Conservation (phyloP, 768 basidiomycete genomes). For the Dendrothele bispora region DNA sequence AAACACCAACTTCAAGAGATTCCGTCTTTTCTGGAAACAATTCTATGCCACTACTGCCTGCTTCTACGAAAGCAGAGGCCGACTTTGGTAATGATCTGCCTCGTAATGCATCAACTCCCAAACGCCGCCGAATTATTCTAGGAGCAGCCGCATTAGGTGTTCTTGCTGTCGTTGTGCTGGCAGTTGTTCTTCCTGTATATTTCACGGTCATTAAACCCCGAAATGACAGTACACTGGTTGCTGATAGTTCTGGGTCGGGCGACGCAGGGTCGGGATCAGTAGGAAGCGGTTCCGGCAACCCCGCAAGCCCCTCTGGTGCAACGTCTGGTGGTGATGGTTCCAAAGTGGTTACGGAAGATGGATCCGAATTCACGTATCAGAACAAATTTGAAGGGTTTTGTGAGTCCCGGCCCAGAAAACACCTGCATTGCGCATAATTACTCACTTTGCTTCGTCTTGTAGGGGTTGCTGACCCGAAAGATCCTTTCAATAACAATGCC, state of each 20-base stretch:
- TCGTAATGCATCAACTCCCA: slow-evolving; percentile 2
- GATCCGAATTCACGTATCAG: slow-evolving; percentile 70
- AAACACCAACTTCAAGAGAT: not conserved
- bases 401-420: too few relatives aligned
- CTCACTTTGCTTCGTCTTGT: not conserved
- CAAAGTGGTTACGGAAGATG: slow-evolving; percentile 60
- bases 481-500: slow-evolving; percentile 77
- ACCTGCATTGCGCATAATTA: slow-evolving; percentile 11
- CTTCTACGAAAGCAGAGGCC: slow-evolving; percentile 14
- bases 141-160: slow-evolving; percentile 34
- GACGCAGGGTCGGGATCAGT: slow-evolving; percentile 8
- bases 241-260: slow-evolving; percentile 7
- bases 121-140: slow-evolving; percentile 16
- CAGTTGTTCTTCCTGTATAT: slow-evolving; percentile 58
- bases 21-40: slow-evolving; percentile 15
- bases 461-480: slow-evolving; percentile 68
- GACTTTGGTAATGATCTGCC: not conserved
- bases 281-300: slow-evolving; percentile 7
- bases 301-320: slow-evolving; percentile 5
- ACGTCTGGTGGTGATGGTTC: slow-evolving; percentile 68
- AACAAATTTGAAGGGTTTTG: slow-evolving; percentile 79
- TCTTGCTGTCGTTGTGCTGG: slow-evolving; percentile 40
- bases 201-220: slow-evolving; percentile 52
- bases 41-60: slow-evolving; percentile 22
- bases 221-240: slow-evolving; percentile 5